Evolutionary conservation across 1,139 yeast genomes (phyloP).

Genomic region (Pichia sp.): DNA sequence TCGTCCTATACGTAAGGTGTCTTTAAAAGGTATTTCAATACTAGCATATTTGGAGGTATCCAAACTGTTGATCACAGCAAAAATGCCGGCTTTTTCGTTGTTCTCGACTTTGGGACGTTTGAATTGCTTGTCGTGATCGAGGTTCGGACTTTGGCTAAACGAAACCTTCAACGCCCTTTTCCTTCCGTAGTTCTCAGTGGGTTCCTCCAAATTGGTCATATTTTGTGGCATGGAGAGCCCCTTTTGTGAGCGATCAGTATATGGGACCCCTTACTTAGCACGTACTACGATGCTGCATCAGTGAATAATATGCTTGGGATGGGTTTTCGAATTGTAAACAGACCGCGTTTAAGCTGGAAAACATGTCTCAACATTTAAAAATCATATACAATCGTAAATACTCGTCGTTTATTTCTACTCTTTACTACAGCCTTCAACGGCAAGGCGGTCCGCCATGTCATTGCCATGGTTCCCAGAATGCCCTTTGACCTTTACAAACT

Average conservation of each 20-base stretch:
- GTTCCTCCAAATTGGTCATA: not conserved
- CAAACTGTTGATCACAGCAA: conserved; percentile 12
- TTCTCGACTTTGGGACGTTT: conserved; percentile 4
- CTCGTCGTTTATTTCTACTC: not conserved
- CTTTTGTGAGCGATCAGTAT: no score
- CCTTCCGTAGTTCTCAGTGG: not conserved
- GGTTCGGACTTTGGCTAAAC: not conserved
- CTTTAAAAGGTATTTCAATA: conserved; percentile 12
- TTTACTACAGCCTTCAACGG: conserved; percentile 53
- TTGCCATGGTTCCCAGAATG: conserved; percentile 71
- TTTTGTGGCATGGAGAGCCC: no score
- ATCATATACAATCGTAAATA: not conserved
- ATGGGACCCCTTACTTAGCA: no score
- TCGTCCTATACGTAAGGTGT: conserved; percentile 43
- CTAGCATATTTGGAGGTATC: conserved; percentile 5
- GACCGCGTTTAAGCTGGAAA: not conserved
- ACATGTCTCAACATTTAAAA: not conserved
- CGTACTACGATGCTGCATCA: no score
- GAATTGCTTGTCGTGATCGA: not conserved
- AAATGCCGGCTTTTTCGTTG: not conserved
- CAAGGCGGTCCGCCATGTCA: conserved; percentile 72
- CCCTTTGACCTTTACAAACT: conserved; percentile 59
- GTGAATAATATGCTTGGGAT: no score
- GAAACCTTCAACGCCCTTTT: conserved; percentile 13
- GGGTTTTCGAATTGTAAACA: not conserved